phyloP scores from a whole-genome alignment of 257 asterid genomes.

The Coffea eugenioides region DNA sequence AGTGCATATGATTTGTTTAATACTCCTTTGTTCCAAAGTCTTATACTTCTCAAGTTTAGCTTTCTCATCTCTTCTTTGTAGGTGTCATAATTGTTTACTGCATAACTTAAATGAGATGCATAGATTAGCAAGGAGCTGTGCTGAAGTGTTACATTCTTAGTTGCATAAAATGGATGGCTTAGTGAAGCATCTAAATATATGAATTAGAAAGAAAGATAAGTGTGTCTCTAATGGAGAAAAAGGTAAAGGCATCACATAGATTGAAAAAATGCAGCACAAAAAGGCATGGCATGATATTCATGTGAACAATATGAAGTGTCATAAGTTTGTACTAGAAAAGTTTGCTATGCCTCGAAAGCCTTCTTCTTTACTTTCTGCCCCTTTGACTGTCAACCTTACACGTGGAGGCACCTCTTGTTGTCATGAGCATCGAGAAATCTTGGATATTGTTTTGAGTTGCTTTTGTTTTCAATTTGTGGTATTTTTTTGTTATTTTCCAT shows the following conservation, averaged over 20 bases:
- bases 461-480: background rate
- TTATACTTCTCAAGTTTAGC: background rate
- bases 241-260: background rate
- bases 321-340: background rate
- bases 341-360: background rate
- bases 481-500: background rate
- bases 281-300: background rate
- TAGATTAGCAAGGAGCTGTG: background rate
- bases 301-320: background rate
- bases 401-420: background rate
- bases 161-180: background rate
- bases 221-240: background rate
- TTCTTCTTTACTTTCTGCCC: no score
- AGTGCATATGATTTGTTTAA: background rate
- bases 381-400: background rate
- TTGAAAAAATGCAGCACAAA: background rate
- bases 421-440: background rate
- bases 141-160: background rate
- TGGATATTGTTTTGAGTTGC: background rate
- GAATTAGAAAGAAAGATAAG: background rate
- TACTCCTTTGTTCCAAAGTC: background rate
- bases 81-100: background rate
- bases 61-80: background rate
- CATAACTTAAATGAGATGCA: background rate
- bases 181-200: background rate